These are phyloP conservation scores for Claviceps sp. DNA, from an alignment of 2,329 filamentous ascomycete species.

Conservation along the genomic window DNA sequence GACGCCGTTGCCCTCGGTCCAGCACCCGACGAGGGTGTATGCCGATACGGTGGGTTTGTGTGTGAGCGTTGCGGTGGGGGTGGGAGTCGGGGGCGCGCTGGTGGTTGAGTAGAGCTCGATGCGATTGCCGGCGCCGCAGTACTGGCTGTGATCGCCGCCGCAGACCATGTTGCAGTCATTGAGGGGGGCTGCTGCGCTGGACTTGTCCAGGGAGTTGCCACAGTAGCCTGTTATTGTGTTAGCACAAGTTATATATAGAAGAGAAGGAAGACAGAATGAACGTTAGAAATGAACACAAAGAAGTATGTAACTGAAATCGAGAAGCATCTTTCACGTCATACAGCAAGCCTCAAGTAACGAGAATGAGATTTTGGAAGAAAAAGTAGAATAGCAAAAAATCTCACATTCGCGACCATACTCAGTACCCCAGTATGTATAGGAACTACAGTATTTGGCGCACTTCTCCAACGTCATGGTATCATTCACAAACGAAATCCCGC, in stretches of 20 bases:
- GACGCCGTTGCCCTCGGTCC: slow-evolving; percentile 22
- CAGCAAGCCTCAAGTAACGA: too few relatives aligned
- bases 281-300: not conserved
- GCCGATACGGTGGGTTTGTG: slow-evolving; percentile 12
- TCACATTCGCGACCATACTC: slow-evolving; percentile 39
- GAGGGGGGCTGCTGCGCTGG: slow-evolving; percentile 15
- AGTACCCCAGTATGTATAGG: slow-evolving; percentile 34
- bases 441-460: slow-evolving; percentile 32
- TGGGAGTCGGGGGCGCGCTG: slow-evolving; percentile 17
- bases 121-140: slow-evolving; percentile 29
- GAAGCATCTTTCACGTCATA: too few relatives aligned
- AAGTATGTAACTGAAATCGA: too few relatives aligned
- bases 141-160: slow-evolving; percentile 26
- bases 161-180: slow-evolving; percentile 26
- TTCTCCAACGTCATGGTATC: slow-evolving; percentile 36
- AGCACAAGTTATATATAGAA: not conserved
- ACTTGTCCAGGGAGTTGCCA: slow-evolving; percentile 26
- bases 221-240: slow-evolving; percentile 26
- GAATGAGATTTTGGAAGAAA: not conserved
- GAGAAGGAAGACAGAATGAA: not conserved
- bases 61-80: slow-evolving; percentile 13
- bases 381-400: slow-evolving; percentile 5
- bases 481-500: slow-evolving; percentile 25
- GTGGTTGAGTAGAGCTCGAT: slow-evolving; percentile 30
- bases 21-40: slow-evolving; percentile 27